Base-by-base conservation (phyloP, 83 land plant genomes). In the Picea engelmannii region DNA sequence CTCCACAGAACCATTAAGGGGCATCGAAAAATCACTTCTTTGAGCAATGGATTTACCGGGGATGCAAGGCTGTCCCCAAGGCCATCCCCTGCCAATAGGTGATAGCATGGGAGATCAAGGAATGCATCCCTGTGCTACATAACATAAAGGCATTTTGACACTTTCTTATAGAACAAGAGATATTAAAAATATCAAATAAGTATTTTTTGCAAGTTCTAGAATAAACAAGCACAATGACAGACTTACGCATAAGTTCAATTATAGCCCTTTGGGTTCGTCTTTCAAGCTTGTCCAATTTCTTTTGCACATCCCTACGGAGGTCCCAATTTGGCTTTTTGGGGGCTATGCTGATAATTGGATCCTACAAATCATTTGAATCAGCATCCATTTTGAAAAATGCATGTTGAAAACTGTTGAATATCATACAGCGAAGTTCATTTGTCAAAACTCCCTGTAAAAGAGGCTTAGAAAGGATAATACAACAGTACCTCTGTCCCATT, bases 321-420 rank as follows among this genome's bases (percentile, higher is more conserved):
- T 98, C 99, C 97, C 97, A 97, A 76, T 97, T 97, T 64, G 98
- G 92, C 79, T 98, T 98, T 89, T 98, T 98, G n/a, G 99, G 99
- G 44, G 99, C 99, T 66, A 98, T 94, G 82, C 92, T 96, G 17
- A 98, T 83, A 81, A 96, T 92, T 35, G 99, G 99, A 66, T 96
- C 99, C 99, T 96, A 89, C 63, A 85, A 5, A 42, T 20, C 65
- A 25, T 77, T 73, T 44, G 47, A 73, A 73, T 44, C 63, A 60
- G 80, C 21, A 60, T 62, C 80, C 62, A 59, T 20, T 44, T 62
- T 59, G 21, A 23, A 9, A 52, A 78, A 20, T 60, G 70, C 35
- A 78, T 35, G 23, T 17, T n/a, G 18, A 78, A 9, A 73, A 44
- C 76, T 47, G 25, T 15, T 20, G 5, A 73, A 44, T 44, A n/a